Base-by-base conservation (phyloP, 2,329 filamentous ascomycete species). In the Aspergillus flavus region DNA sequence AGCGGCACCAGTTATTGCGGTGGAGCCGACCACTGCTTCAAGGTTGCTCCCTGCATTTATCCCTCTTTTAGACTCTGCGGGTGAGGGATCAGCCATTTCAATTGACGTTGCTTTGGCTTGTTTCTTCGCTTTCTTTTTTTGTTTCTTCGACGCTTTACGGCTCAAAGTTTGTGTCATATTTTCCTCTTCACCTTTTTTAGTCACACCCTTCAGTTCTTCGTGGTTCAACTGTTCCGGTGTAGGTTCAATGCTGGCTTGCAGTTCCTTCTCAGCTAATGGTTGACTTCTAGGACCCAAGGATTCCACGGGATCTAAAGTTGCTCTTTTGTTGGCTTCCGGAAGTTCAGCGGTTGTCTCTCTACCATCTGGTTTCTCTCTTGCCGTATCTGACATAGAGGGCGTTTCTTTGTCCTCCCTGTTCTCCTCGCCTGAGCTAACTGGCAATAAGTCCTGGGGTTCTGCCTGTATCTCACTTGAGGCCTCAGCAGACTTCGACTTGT, bases 371-470 rank as follows among this genome's bases (percentile, higher is more conserved):
- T 26, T 41, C 12, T 66, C 65, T 23, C n/a, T 11, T 23, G 41
- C 19, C 6, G 62, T 60, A 21, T 67, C 56, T 34, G 54, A 23
- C 32, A 68, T 63, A 39, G 55, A 34, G 26, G 61, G 46, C 7
- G 62, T 64, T 57, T 70, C 70, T 62, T 72, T 74, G 48, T 72
- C 71, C 73, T 69, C 53, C 62, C 70, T 75, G 57, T 66, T 73
- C 67, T 72, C 67, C 61, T 75, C 72, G 34, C 69, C 72, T 6
- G 66, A 62, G 3, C 62, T 41, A 5, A 41, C 45, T 4, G 66
- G 57, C 32, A 16, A 41, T 30, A 68, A 59, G 1, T 52, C 57
- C 39, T 59, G 59, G 4, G 60, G 52, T n/a, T 64, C 56, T n/a
- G 61, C 53, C 46, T 61, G 50, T 45, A 43, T 41, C 41, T 46